Conservation (phyloP, 331 rosid genomes). For the Quercus phellos region DNA sequence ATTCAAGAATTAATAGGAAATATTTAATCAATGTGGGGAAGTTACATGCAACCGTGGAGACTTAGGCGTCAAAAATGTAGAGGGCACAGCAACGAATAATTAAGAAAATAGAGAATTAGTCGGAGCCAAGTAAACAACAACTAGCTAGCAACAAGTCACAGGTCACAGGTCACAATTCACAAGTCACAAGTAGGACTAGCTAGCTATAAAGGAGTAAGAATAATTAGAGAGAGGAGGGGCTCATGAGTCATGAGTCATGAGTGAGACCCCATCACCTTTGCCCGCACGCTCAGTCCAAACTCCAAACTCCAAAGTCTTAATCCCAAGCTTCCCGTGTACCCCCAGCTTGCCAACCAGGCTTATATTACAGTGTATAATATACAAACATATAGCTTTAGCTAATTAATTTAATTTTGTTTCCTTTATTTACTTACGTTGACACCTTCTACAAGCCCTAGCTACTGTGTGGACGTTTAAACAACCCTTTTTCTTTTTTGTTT, state of each 20-base stretch:
- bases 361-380: too few species aligned
- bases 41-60: not conserved
- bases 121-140: not conserved
- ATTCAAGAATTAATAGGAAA: not conserved
- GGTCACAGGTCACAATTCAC: too few species aligned
- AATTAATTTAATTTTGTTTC: too few species aligned
- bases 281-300: constrained; percentile 20
- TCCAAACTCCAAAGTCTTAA: not conserved
- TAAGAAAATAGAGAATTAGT: too few species aligned
- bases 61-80: not conserved
- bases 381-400: too few species aligned
- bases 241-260: not conserved
- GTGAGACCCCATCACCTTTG: not conserved
- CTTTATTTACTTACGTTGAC: too few species aligned
- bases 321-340: not conserved
- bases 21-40: not conserved
- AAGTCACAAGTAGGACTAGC: too few species aligned
- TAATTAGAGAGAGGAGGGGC: too few species aligned
- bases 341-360: not conserved
- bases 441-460: too few species aligned
- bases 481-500: too few species aligned
- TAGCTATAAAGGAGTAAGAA: too few species aligned
- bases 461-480: too few species aligned
- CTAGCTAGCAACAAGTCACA: not conserved
- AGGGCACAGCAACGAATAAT: not conserved